These are phyloP conservation scores for Kodamaea alishanica DNA, from an alignment of 1,139 yeast species.

Conservation along the genomic window DNA sequence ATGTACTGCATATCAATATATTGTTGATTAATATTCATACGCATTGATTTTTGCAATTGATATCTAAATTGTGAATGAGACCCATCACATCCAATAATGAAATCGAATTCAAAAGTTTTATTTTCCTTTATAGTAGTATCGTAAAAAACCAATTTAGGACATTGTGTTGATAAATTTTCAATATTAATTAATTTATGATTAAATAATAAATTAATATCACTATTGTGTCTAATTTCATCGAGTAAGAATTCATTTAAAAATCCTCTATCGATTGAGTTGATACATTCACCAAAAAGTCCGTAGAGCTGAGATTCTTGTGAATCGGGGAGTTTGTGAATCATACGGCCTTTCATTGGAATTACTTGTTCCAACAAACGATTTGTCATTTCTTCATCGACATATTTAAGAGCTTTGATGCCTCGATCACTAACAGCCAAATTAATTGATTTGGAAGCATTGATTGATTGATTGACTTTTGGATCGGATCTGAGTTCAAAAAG, in stretches of 20 bases:
- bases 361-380: slow-evolving; percentile 53
- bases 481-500: slow-evolving; percentile 59
- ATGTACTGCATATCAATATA: slow-evolving; percentile 83
- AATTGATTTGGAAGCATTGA: slow-evolving; percentile 50
- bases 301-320: slow-evolving; percentile 66
- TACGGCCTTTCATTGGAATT: slow-evolving; percentile 85
- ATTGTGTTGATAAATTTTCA: slow-evolving; percentile 22
- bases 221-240: slow-evolving; percentile 51
- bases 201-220: slow-evolving; percentile 47
- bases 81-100: slow-evolving; percentile 83
- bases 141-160: slow-evolving; percentile 26
- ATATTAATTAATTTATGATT: slow-evolving; percentile 51
- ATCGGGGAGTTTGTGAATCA: slow-evolving; percentile 76
- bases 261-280: slow-evolving; percentile 80
- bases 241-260: slow-evolving; percentile 62
- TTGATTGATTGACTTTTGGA: slow-evolving; percentile 23
- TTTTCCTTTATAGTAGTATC: slow-evolving; percentile 12
- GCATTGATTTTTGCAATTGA: slow-evolving; percentile 60
- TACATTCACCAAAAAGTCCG: slow-evolving; percentile 81
- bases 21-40: slow-evolving; percentile 72
- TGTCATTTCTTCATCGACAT: slow-evolving; percentile 59
- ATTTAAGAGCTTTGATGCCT: slow-evolving; percentile 67
- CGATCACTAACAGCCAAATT: slow-evolving; percentile 84
- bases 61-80: slow-evolving; percentile 72
- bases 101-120: slow-evolving; percentile 42